A percentile compares a stretch with the other conserved stretches of the same genome.
These are phyloP conservation scores for Tetrapisispora nanseiensis DNA, from an alignment of 805 yeast species.

Conservation along the genomic window DNA sequence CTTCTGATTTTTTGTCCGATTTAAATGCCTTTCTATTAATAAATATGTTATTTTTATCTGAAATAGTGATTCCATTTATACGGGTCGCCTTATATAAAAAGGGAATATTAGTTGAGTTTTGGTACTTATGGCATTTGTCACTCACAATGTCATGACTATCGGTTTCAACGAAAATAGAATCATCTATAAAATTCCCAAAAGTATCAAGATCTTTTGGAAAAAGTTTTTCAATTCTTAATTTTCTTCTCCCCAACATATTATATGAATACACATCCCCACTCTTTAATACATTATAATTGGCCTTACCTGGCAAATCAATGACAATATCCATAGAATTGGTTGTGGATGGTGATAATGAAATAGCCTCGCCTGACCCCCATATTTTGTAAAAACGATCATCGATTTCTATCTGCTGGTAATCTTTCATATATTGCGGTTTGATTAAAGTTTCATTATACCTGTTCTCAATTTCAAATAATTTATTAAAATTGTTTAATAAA, in stretches of 20 bases:
- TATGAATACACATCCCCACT: constrained; percentile 9
- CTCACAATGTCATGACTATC: constrained; percentile 5
- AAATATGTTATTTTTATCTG: constrained; percentile 4
- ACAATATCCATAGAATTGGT: constrained; percentile 23
- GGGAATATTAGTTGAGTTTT: neutral
- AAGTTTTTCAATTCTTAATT: constrained; percentile 40
- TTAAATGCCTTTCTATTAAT: constrained; percentile 3
- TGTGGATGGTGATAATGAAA: constrained; percentile 15
- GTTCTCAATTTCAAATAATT: constrained; percentile 39
- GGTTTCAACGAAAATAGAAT: constrained; percentile 10
- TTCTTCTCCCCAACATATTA: constrained; percentile 35
- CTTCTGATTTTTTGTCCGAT: neutral
- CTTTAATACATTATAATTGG: constrained; percentile 3
- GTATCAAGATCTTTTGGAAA: constrained; percentile 33
- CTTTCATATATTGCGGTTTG: constrained; percentile 32
- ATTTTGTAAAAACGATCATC: constrained; percentile 25
- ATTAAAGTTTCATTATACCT: constrained; percentile 33
- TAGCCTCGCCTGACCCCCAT: constrained; percentile 16
- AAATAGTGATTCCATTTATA: constrained; percentile 9
- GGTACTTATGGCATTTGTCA: constrained; percentile 8
- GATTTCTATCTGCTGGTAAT: constrained; percentile 26
- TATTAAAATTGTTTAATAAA: constrained; percentile 30
- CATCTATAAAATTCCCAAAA: constrained; percentile 28
- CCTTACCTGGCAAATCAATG: constrained; percentile 17
- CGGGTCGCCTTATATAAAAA: constrained; percentile 4